These are phyloP conservation scores for Scheffersomyces parashehatae DNA, from an alignment of 1,139 yeast genomes.

Conservation along the genomic window DNA sequence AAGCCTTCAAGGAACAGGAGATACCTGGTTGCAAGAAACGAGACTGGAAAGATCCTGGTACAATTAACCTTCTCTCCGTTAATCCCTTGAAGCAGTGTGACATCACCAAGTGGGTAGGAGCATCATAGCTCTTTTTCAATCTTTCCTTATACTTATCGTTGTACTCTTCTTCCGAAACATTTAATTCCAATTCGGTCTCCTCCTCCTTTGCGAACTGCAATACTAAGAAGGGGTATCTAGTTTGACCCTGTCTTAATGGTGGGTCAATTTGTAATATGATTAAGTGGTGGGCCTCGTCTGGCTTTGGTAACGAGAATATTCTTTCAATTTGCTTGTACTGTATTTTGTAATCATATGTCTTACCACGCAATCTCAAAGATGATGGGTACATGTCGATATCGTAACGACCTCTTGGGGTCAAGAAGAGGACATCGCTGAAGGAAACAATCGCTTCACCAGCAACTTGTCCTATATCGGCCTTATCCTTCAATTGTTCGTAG, in stretches of 20 bases:
- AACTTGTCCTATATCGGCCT: slow-evolving; percentile 94
- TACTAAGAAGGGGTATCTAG: slow-evolving; percentile 89
- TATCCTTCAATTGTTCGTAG: slow-evolving; percentile 88
- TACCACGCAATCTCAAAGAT: slow-evolving; percentile 91
- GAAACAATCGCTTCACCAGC: slow-evolving; percentile 98
- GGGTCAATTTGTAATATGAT: slow-evolving; percentile 92
- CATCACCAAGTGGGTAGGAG: slow-evolving; percentile 81
- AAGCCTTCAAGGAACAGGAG: slow-evolving; percentile 89
- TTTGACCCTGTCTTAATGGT: slow-evolving; percentile 88
- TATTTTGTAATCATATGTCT: slow-evolving; percentile 94
- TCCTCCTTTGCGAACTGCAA: slow-evolving; percentile 88
- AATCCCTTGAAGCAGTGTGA: slow-evolving; percentile 89
- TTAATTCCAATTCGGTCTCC: slow-evolving; percentile 87
- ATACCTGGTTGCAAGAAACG: slow-evolving; percentile 79
- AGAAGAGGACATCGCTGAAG: slow-evolving; percentile 84
- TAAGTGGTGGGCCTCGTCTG: slow-evolving; percentile 89
- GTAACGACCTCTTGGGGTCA: slow-evolving; percentile 98
- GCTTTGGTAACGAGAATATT: slow-evolving; percentile 87
- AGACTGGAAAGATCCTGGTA: slow-evolving; percentile 84
- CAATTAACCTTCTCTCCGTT: slow-evolving; percentile 80
- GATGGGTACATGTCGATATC: slow-evolving; percentile 92
- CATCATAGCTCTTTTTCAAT: slow-evolving; percentile 76
- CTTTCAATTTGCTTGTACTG: slow-evolving; percentile 90
- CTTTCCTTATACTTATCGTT: slow-evolving; percentile 75
- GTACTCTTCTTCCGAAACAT: slow-evolving; percentile 80